Conservation (phyloP, 768 basidiomycete species). For the Xerocomellus intermedius region DNA sequence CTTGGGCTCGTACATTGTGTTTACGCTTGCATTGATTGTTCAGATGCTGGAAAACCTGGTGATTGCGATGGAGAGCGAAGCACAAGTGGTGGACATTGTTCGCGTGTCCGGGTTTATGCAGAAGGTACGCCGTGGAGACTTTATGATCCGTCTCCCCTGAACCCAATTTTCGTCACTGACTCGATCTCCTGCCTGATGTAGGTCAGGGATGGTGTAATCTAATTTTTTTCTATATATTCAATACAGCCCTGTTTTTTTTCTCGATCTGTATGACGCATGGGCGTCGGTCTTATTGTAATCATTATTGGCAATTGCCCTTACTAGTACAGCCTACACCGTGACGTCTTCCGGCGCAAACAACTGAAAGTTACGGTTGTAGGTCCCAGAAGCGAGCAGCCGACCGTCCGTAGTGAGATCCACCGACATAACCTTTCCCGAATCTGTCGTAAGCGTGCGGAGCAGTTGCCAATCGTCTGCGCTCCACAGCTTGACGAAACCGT, state of each 20-base stretch:
- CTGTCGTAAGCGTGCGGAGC: conserved; percentile 82
- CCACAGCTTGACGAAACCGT: conserved; percentile 95
- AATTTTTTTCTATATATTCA: conserved; percentile 25
- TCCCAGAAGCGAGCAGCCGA: conserved; percentile 82
- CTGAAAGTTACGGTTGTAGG: conserved; percentile 94
- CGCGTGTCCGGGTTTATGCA: conserved; percentile 91
- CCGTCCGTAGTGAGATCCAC: conserved; percentile 88
- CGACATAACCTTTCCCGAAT: conserved; percentile 98
- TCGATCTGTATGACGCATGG: conserved; percentile 34
- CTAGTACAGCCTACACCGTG: conserved; percentile 24
- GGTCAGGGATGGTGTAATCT: conserved; percentile 44
- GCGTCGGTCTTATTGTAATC: conserved; percentile 27
- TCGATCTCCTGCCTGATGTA: conserved; percentile 21
- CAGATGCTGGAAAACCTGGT: conserved; percentile 86
- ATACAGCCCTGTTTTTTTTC: conserved; percentile 9
- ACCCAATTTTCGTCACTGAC: conserved; percentile 15
- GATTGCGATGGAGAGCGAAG: conserved; percentile 84
- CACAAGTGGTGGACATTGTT: conserved; percentile 76
- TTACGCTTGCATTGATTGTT: conserved; percentile 26
- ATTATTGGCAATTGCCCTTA: conserved; percentile 1
- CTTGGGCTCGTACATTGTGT: conserved; percentile 17
- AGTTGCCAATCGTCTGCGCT: conserved; percentile 98
- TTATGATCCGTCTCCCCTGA: conserved; percentile 24
- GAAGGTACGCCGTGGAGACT: conserved; percentile 50
- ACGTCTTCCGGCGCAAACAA: conserved; percentile 80